Conservation (phyloP, 1,139 yeast genomes). For the Candida tropicalis region DNA sequence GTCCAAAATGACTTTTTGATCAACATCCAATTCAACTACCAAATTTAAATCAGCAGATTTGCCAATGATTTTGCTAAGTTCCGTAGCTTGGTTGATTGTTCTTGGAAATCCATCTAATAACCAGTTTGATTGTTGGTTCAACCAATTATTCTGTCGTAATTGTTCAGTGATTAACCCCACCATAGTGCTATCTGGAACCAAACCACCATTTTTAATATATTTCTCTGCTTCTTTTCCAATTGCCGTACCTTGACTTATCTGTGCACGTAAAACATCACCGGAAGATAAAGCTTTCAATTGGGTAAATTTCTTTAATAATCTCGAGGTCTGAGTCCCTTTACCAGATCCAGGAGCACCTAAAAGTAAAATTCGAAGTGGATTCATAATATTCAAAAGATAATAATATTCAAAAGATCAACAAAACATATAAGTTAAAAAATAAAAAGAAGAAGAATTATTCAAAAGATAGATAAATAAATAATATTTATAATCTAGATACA, state of each 20-base stretch:
- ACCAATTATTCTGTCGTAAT: slow-evolving; percentile 47
- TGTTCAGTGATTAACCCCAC: slow-evolving; percentile 58
- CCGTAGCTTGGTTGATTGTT: slow-evolving; percentile 69
- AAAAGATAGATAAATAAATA: no score
- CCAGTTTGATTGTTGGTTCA: slow-evolving; percentile 57
- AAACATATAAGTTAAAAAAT: not conserved
- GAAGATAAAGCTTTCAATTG: slow-evolving; percentile 63
- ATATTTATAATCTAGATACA: no score
- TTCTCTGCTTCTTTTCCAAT: slow-evolving; percentile 62
- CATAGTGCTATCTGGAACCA: slow-evolving; percentile 76
- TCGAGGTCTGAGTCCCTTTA: slow-evolving; percentile 83
- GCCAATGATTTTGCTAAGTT: slow-evolving; percentile 51
- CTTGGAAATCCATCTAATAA: slow-evolving; percentile 92
- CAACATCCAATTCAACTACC: slow-evolving; percentile 84
- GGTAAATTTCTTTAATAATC: slow-evolving; percentile 59
- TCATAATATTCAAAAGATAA: slow-evolving; percentile 6
- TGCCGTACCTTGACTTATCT: slow-evolving; percentile 56
- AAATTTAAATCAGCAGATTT: slow-evolving; percentile 54
- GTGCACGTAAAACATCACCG: slow-evolving; percentile 78
- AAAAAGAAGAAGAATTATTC: not conserved
- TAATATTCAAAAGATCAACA: slow-evolving; percentile 2
- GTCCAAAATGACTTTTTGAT: slow-evolving; percentile 73
- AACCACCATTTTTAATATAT: slow-evolving; percentile 61
- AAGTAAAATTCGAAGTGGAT: slow-evolving; percentile 66
- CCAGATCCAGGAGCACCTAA: slow-evolving; percentile 97